phyloP scores from a whole-genome alignment of 257 asterid genomes.

The Gentiana macrophylla region DNA sequence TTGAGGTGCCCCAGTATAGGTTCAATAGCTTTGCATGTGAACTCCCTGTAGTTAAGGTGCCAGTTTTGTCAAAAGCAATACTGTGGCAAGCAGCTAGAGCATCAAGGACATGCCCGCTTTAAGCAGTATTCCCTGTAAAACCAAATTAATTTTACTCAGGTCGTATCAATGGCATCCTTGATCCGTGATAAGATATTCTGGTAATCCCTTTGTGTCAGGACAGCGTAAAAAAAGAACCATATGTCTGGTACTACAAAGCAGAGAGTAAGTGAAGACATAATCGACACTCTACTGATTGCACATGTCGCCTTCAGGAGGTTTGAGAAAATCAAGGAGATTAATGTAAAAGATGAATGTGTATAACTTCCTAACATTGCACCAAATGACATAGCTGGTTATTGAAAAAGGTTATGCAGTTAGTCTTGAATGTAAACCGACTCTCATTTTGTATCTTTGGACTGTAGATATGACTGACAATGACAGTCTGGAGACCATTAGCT shows the following conservation, averaged over 20 bases:
- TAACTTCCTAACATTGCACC: no score
- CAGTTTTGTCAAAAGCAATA: slow-evolving; percentile 98
- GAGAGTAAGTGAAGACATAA: no score
- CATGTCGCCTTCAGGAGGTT: no score
- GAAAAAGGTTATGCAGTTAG: background rate
- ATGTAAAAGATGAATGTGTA: no score
- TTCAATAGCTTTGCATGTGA: slow-evolving; percentile 96
- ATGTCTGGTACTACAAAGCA: no score
- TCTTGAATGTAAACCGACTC: background rate
- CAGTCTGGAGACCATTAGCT: background rate
- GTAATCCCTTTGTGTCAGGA: no score
- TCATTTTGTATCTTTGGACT: background rate
- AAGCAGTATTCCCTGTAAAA: slow-evolving; percentile 79
- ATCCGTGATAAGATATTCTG: no score
- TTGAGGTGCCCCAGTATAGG: slow-evolving; percentile 85
- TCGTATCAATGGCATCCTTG: no score
- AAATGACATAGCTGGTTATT: no score
- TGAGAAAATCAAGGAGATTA: no score
- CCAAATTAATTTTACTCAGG: background rate
- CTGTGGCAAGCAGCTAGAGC: slow-evolving; percentile 91
- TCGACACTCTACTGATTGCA: no score
- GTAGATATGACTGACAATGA: background rate
- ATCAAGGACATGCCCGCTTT: slow-evolving; percentile 91
- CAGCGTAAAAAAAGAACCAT: no score
- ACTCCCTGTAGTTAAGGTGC: slow-evolving; percentile 98